Conservation (phyloP, 176 grass and related monocot genomes). For the Chrysopogon serrulatus region DNA sequence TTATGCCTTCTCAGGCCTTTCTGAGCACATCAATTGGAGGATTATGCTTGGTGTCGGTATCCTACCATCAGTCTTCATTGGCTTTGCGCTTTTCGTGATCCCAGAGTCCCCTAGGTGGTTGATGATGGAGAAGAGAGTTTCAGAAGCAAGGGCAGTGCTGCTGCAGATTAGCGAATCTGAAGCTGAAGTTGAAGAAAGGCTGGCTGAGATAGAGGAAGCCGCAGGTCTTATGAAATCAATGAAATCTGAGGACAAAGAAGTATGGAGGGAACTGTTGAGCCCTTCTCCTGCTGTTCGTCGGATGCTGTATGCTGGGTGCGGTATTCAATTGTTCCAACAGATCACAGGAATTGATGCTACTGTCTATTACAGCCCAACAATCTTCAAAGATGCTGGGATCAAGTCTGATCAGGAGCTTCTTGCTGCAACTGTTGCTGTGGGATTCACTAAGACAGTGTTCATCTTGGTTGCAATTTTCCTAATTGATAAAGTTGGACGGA, state of each 20-base stretch:
- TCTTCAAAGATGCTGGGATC: slow-evolving; percentile 81
- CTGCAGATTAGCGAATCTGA: slow-evolving; percentile 73
- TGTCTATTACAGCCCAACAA: slow-evolving; percentile 80
- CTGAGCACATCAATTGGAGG: slow-evolving; percentile 89
- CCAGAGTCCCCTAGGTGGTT: slow-evolving; percentile 92
- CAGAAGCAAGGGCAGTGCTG: slow-evolving; percentile 62
- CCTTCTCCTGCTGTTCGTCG: slow-evolving; percentile 63
- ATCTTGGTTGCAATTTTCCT: slow-evolving; percentile 91
- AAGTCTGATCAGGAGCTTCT: slow-evolving; percentile 77
- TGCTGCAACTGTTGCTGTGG: slow-evolving; percentile 75
- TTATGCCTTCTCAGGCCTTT: slow-evolving; percentile 79
- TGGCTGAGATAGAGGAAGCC: slow-evolving; percentile 76
- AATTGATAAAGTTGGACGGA: slow-evolving; percentile 85
- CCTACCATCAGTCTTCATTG: slow-evolving; percentile 83
- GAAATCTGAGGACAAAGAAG: slow-evolving; percentile 56
- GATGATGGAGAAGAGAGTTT: slow-evolving; percentile 74
- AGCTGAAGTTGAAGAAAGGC: slow-evolving; percentile 59
- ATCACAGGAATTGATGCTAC: slow-evolving; percentile 90
- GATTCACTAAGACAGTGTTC: slow-evolving; percentile 79
- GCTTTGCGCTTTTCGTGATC: slow-evolving; percentile 74
- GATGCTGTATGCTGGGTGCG: slow-evolving; percentile 70
- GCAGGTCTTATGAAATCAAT: slow-evolving; percentile 44
- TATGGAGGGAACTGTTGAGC: slow-evolving; percentile 77
- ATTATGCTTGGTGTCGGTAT: slow-evolving; percentile 89
- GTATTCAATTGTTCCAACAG: slow-evolving; percentile 88